Base-by-base conservation (phyloP, 2,329 filamentous ascomycete genomes). In the Mycosphaerella sp. region DNA sequence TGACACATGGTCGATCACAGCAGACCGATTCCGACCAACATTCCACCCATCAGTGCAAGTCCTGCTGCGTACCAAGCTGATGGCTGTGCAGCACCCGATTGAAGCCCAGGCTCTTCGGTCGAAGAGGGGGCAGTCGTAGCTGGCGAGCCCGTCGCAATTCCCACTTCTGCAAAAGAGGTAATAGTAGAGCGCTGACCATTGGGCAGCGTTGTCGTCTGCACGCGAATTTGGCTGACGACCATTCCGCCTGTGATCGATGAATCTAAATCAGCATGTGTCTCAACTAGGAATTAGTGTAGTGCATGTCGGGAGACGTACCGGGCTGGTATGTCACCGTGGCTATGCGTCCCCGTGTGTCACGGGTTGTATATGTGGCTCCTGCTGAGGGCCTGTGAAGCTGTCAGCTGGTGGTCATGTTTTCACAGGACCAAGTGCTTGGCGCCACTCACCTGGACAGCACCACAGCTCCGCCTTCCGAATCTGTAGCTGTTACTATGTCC, bases 301-400 rank as follows among this genome's bases (percentile, higher is more conserved):
- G 21, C 21, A 25, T 6, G 13, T 34, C 6, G 30, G 13, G 30
- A 13, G 30, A 1, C 30, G 10, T 34, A 34, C 30, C 64, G 3
- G 74, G 74, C 1, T 73, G 75, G 58, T 71, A 75, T 1, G 74
- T 77, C 2, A 74, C 73, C 44, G 73, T 56, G 49, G 75, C 68
- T 2, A 71, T 71, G 34, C 60, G 55, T 18, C 74, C 74, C 6
- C 54, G 18, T 2, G 57, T 61, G 54, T 76, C 64, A 9, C 72
- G 76, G 13, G 64, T 63, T 8, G 74, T 76, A 39, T 74, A 61
- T 16, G 73, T 68, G 41, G 72, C 66, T 42, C 73, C 73, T 1
- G 40, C 44, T 5, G 54, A 57, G 21, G 62, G 62, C 28, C 47
- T 49, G 43, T 16, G 5, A n/a, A 39, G 4, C 4, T n/a, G 36